Base-by-base conservation (phyloP, 73 alveolate genomes). In the Paramecium biaurelia region DNA sequence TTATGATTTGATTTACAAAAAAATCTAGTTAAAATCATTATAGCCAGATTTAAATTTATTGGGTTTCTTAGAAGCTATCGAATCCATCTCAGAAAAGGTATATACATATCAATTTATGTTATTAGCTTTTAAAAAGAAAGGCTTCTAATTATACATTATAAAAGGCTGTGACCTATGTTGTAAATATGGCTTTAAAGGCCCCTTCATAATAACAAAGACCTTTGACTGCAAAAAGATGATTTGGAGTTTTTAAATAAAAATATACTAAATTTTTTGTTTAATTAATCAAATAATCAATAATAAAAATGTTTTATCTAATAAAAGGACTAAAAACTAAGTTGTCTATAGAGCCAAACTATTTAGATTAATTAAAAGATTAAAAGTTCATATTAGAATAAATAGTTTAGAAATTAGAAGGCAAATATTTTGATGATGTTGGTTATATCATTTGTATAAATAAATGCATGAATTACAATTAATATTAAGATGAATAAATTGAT, bases 1-100 rank as follows among this genome's bases (percentile, higher is more conserved):
- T 85, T 92, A 85, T 63, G 95, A 92, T 86, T 59, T 92, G 28
- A 86, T 92, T 12, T 92, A 57, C 59, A 85, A 58, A 53, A 92
- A 63, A 88, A 34, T 85, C 0, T 58, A 82, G 58, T 26, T 76
- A 35, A 87, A 88, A n/a, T 58, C 89, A 32, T 42, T 38, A 18
- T 47, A 43, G 11, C 42, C 70, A 12, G 86, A 70, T 18, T 49
- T 92, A 70, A 76, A 63, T 49, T 92, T 85, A 42, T 21, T n/a
- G 6, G 56, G 90, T 11, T 92, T 92, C 84, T 37, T 92, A 5
- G 84, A 79, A 34, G 95, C 95, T 2, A 92, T 92, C 2, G 95
- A 92, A 85, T 28, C 30, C 2, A 53, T 92, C 8, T 95, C 95
- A 1, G 85, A 70, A 23, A 92, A 79, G 26, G 90, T 79, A 79